A percentile compares a stretch with the other conserved stretches of the same genome.
Evolutionary conservation across 2,329 filamentous ascomycete species (phyloP).

Genomic region (Curvularia verruculosa): DNA sequence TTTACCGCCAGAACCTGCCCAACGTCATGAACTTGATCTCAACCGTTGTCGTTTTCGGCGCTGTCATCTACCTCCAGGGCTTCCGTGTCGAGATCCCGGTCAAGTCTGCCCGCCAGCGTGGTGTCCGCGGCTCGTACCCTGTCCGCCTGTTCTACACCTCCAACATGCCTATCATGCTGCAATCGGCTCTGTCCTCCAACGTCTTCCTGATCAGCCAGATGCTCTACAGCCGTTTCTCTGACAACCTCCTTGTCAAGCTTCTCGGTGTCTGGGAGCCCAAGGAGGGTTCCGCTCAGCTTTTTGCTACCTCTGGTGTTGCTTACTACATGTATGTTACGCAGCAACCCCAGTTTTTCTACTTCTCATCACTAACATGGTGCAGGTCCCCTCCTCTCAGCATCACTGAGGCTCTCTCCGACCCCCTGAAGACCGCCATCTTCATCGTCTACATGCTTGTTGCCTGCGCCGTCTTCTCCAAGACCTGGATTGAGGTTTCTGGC

Average conservation of each 20-base stretch:
- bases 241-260: conserved; percentile 97
- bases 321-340: conserved; percentile 80
- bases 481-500: conserved; percentile 99
- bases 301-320: conserved; percentile 88
- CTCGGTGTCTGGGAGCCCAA: conserved; percentile 98
- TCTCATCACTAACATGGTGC: conserved; percentile 19
- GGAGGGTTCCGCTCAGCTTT: conserved; percentile 94
- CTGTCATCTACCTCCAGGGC: conserved; percentile 98
- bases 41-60: conserved; percentile 90
- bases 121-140: conserved; percentile 96
- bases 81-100: conserved; percentile 99
- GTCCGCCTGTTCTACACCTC: conserved; percentile 99
- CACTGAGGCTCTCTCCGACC: conserved; percentile 94
- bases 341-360: not conserved
- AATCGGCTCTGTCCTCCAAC: conserved; percentile 98
- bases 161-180: conserved; percentile 99
- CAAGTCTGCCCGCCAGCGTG: conserved; percentile 98
- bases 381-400: conserved; percentile 91
- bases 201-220: conserved; percentile 99
- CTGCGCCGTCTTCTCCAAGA: conserved; percentile 99
- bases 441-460: conserved; percentile 97
- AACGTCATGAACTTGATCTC: conserved; percentile 99
- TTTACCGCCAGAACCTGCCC: conserved; percentile 98
- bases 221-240: conserved; percentile 98
- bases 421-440: conserved; percentile 94